A percentile compares a stretch with the other conserved stretches of the same genome.
Evolutionary conservation across 2,329 filamentous ascomycete genomes (phyloP).

Genomic region (Neospermospora avenae): DNA sequence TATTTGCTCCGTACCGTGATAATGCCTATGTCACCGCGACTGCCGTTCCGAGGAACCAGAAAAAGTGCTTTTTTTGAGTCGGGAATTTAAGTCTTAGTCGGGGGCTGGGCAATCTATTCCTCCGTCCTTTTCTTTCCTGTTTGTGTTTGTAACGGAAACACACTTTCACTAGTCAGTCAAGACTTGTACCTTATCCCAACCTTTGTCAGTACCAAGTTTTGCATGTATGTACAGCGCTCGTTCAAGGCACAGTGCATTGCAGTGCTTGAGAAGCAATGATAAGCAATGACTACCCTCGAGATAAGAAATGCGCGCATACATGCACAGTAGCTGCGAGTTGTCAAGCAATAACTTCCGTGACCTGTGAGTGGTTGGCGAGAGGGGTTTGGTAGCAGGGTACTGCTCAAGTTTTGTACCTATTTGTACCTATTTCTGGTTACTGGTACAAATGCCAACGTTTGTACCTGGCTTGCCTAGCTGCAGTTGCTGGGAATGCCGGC

Average conservation of each 20-base stretch:
- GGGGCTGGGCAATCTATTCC: neutral
- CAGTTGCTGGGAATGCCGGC: neutral
- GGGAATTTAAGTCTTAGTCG: neutral
- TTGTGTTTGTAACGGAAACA: too few species aligned
- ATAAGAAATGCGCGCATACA: neutral
- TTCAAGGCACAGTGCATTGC: slow-evolving; percentile 8
- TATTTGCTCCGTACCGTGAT: neutral
- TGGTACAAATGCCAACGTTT: neutral
- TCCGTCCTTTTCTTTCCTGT: too few species aligned
- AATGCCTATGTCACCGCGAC: neutral
- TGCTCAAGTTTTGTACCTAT: neutral
- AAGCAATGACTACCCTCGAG: neutral
- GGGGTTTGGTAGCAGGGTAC: neutral
- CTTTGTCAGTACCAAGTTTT: too few species aligned
- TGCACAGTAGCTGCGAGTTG: neutral
- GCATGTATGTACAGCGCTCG: neutral
- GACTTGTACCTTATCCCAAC: neutral
- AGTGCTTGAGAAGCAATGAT: slow-evolving; percentile 1
- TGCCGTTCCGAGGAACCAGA: neutral
- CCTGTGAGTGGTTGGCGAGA: neutral
- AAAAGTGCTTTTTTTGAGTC: neutral
- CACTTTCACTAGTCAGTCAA: neutral
- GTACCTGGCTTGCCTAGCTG: neutral
- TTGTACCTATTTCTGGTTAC: neutral
- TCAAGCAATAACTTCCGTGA: neutral